phyloP scores from a whole-genome alignment of 208 protist genomes.

The Leishmania major region DNA sequence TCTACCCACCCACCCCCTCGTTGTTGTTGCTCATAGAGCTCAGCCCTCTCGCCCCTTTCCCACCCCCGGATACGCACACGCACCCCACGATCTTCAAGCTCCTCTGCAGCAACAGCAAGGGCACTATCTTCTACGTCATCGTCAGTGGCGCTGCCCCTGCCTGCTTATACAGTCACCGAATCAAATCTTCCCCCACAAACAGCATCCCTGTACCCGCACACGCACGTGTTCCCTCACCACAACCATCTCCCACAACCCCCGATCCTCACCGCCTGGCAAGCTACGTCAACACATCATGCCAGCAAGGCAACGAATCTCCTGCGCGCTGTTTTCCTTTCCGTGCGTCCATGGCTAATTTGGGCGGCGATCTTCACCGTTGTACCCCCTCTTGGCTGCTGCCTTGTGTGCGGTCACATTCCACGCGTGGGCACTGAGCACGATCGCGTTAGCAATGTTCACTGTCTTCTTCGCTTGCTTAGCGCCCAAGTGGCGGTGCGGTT shows the following conservation, averaged over 20 bases:
- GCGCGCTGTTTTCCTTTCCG: not conserved
- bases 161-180: not conserved
- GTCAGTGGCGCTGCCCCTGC: not conserved
- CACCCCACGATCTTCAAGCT: not conserved
- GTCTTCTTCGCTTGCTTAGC: slow-evolving; percentile 8
- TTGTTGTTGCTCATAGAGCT: not conserved
- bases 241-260: not conserved
- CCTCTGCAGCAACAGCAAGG: not conserved
- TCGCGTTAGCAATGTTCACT: not conserved
- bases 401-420: not conserved
- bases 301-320: not conserved
- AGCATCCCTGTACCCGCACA: not conserved
- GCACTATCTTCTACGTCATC: not conserved
- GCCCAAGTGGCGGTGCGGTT: not conserved
- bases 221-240: not conserved
- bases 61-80: not conserved
- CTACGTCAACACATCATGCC: not conserved
- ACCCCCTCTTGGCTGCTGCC: not conserved
- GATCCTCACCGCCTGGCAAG: not conserved
- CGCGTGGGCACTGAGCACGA: not conserved
- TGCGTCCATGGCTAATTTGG: not conserved
- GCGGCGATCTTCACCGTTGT: not conserved
- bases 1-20: not conserved
- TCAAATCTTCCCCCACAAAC: not conserved
- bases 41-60: not conserved